Evolutionary conservation across 148 eudicot genomes (phyloP).

Genomic region (Pouteria glomerata): DNA sequence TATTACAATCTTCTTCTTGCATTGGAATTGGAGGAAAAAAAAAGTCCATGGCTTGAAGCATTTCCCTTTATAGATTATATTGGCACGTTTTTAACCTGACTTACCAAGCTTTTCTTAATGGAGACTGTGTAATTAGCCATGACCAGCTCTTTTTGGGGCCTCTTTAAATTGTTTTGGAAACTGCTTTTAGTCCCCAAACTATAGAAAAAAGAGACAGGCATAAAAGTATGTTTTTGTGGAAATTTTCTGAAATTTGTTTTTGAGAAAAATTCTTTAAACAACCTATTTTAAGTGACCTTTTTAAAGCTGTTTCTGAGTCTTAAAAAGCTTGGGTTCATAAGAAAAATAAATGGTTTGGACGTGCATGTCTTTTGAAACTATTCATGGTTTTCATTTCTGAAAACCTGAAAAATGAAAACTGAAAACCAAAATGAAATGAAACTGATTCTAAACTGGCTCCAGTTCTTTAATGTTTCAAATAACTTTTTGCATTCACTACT

Average conservation of each 20-base stretch:
- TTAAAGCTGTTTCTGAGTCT: background rate
- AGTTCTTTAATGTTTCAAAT: background rate
- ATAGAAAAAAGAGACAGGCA: background rate
- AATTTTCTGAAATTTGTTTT: slow-evolving; percentile 1
- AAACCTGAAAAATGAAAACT: background rate
- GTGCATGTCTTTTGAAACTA: background rate
- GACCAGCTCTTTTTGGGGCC: too few species aligned
- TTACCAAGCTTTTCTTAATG: background rate
- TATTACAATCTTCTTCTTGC: too few species aligned
- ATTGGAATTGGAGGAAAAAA: too few species aligned
- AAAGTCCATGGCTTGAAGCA: too few species aligned
- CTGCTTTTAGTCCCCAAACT: background rate
- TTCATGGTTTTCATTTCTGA: background rate
- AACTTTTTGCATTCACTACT: background rate
- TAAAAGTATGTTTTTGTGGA: background rate
- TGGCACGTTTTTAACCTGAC: too few species aligned
- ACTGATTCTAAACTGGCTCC: background rate
- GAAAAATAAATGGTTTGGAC: background rate
- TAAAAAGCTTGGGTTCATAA: background rate
- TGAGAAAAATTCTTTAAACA: background rate
- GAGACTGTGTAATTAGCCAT: too few species aligned
- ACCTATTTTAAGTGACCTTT: background rate
- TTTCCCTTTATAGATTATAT: too few species aligned
- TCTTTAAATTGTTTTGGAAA: too few species aligned
- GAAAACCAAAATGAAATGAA: background rate